Conservation (phyloP, 202 grass and related monocot species). For the Digitaria exilis region DNA sequence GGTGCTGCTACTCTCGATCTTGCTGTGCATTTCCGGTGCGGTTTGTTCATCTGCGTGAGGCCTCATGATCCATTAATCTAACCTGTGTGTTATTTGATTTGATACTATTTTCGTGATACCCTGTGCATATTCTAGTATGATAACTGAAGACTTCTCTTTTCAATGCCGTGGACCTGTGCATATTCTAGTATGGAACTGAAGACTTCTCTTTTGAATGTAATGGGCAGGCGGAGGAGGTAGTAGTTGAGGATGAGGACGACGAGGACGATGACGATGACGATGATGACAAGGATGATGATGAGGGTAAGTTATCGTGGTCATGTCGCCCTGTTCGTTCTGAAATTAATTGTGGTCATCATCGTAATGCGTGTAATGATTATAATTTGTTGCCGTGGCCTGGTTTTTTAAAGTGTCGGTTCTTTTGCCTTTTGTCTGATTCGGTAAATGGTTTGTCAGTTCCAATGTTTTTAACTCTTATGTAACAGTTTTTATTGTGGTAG, state of each 20-base stretch:
- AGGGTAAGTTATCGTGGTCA: conserved; percentile 40
- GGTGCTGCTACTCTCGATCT: too few relatives aligned
- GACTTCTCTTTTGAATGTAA: background rate
- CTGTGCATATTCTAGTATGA: background rate
- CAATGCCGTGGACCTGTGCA: background rate
- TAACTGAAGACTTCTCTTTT: background rate
- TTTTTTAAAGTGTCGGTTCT: background rate
- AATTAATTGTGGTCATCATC: background rate
- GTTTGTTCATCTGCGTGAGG: too few relatives aligned
- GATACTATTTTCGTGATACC: background rate
- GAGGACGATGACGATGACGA: conserved; percentile 62
- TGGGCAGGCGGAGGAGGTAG: conserved; percentile 50
- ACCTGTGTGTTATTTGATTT: background rate
- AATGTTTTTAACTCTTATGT: background rate
- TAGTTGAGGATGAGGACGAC: conserved; percentile 71
- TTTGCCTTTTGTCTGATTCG: background rate
- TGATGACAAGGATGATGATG: conserved; percentile 68
- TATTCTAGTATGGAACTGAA: background rate
- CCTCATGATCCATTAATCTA: background rate
- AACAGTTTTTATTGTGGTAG: background rate
- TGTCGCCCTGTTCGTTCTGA: background rate
- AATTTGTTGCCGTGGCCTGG: background rate
- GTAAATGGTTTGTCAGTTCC: background rate
- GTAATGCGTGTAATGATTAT: background rate
- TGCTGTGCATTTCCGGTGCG: too few relatives aligned